Percentiles rank a stretch among this genome's conserved stretches.
phyloP scores from a whole-genome alignment of 2,329 filamentous ascomycete genomes.

The Sarocladium strictum region DNA sequence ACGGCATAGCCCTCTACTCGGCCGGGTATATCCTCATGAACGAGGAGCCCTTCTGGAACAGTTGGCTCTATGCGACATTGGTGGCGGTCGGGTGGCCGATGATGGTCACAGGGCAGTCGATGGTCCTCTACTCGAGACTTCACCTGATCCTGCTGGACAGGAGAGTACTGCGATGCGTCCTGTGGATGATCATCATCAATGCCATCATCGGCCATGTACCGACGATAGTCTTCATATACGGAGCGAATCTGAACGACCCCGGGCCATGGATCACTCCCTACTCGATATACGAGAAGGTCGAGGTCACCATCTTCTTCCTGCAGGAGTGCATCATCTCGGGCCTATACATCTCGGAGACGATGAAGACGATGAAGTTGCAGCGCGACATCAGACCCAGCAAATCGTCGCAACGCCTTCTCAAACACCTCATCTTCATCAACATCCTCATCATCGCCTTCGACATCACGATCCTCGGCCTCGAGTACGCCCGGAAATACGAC shows the following conservation, averaged over 20 bases:
- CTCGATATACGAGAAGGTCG: conserved; percentile 46
- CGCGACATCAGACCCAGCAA: neutral
- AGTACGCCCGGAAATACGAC: conserved; percentile 20
- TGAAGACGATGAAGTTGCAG: conserved; percentile 15
- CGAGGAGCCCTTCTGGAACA: conserved; percentile 10
- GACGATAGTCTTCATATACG: conserved; percentile 49
- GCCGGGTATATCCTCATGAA: conserved; percentile 41
- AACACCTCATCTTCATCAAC: conserved; percentile 35
- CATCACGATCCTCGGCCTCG: conserved; percentile 22
- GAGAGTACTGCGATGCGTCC: conserved; percentile 38
- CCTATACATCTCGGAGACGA: conserved; percentile 47
- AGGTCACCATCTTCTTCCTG: conserved; percentile 49
- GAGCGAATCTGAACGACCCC: conserved; percentile 22
- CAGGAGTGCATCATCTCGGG: conserved; percentile 49
- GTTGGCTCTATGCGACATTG: conserved; percentile 15
- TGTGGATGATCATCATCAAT: conserved; percentile 53
- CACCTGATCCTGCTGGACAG: conserved; percentile 51
- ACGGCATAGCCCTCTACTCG: conserved; percentile 30
- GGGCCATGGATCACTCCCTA: conserved; percentile 24
- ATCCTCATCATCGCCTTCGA: conserved; percentile 33
- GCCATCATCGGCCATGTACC: conserved; percentile 46
- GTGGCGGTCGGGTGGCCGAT: conserved; percentile 23
- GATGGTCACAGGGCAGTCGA: conserved; percentile 56
- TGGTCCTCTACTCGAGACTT: conserved; percentile 58
- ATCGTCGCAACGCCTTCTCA: conserved; percentile 7